Conservation (phyloP, 2,329 filamentous ascomycete species). For the Claviceps fusiformis region DNA sequence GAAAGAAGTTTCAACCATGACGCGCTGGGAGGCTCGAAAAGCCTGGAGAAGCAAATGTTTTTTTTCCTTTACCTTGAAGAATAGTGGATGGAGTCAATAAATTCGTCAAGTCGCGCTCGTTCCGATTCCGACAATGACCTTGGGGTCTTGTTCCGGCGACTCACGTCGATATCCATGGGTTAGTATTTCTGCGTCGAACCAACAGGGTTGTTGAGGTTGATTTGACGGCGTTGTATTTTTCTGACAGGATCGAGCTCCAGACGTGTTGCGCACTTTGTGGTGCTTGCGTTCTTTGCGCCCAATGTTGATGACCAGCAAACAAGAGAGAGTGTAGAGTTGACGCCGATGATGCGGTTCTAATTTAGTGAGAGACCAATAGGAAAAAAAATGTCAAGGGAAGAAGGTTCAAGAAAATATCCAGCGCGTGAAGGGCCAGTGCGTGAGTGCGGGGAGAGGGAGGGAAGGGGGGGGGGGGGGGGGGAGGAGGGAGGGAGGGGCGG, state of each 20-base stretch:
- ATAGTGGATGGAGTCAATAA: conserved; percentile 88
- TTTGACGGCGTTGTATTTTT: neutral
- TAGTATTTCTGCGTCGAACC: conserved; percentile 1
- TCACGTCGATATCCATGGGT: conserved; percentile 54
- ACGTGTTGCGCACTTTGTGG: neutral
- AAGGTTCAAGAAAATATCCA: conserved; percentile 1
- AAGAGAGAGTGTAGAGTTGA: neutral
- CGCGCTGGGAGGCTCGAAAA: neutral
- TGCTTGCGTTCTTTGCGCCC: neutral
- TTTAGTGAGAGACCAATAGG: neutral
- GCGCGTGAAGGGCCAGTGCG: conserved; percentile 7
- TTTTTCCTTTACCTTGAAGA: conserved; percentile 66
- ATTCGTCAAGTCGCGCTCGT: conserved; percentile 76
- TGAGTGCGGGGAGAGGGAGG: conserved; percentile 5
- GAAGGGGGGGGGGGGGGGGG: conserved; percentile 2
- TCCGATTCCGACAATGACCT: conserved; percentile 70
- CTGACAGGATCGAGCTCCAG: neutral
- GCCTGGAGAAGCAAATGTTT: neutral
- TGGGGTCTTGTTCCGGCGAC: conserved; percentile 75
- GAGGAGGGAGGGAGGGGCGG: conserved; percentile 5
- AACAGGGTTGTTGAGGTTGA: conserved; percentile 2
- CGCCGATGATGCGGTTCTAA: neutral
- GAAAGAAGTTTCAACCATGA: neutral
- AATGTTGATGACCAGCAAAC: neutral
- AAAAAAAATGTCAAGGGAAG: neutral